A percentile compares a stretch with the other conserved stretches of the same genome.
Evolutionary conservation across 1,139 yeast genomes (phyloP).

Genomic region (Taphrina flavorubra): DNA sequence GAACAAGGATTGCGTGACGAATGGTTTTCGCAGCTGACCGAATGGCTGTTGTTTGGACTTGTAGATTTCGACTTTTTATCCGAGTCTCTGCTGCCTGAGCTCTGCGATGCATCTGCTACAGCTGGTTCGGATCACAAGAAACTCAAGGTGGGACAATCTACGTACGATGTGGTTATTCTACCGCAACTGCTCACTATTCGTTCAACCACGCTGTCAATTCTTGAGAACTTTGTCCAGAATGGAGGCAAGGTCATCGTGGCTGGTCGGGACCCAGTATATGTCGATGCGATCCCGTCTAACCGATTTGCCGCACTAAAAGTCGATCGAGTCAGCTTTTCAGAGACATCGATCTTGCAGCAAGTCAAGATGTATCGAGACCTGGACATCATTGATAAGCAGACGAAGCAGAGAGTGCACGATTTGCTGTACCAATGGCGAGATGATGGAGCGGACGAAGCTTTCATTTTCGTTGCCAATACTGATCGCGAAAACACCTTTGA

Average conservation of each 20-base stretch:
- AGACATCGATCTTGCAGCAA: neutral
- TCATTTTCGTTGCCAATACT: constrained; percentile 29
- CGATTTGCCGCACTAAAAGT: neutral
- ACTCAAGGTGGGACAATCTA: constrained; percentile 21
- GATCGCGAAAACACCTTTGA: constrained; percentile 13
- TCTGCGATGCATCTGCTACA: neutral
- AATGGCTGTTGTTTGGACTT: constrained; percentile 27
- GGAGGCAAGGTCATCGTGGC: constrained; percentile 36
- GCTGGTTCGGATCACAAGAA: neutral
- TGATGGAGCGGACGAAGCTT: constrained; percentile 18
- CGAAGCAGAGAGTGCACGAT: constrained; percentile 7
- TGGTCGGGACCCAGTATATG: constrained; percentile 24
- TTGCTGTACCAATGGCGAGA: constrained; percentile 36
- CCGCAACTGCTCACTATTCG: constrained; percentile 35
- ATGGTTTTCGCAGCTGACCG: constrained; percentile 34
- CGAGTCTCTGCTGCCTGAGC: constrained; percentile 29
- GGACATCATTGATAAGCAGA: constrained; percentile 3
- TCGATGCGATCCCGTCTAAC: constrained; percentile 17
- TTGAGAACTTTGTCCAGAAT: constrained; percentile 19
- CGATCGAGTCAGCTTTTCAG: constrained; percentile 8
- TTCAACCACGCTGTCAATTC: constrained; percentile 20
- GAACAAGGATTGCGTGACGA: constrained; percentile 18
- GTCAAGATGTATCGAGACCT: constrained; percentile 18
- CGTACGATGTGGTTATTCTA: constrained; percentile 26
- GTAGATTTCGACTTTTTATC: constrained; percentile 35